A percentile compares a stretch with the other conserved stretches of the same genome.
phyloP scores from a whole-genome alignment of 1,284 basidiomycete genomes.

The Irpex sp. region DNA sequence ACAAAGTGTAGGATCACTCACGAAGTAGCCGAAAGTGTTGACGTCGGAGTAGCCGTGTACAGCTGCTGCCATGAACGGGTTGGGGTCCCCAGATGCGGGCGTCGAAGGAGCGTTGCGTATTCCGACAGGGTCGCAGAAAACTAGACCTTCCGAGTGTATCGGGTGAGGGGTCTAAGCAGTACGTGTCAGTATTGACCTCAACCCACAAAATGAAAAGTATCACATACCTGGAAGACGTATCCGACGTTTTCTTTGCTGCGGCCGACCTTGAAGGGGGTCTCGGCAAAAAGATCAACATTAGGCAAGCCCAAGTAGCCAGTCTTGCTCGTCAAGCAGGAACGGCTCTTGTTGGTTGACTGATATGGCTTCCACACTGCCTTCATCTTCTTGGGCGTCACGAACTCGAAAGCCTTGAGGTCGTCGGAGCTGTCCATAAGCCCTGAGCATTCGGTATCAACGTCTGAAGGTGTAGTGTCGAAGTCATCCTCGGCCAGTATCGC shows the following conservation, averaged over 20 bases:
- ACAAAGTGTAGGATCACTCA: not conserved
- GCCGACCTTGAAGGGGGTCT: not conserved
- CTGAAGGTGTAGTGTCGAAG: not conserved
- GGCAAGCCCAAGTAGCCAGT: not conserved
- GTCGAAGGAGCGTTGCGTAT: not conserved
- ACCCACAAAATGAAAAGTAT: not conserved
- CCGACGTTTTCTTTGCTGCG: not conserved
- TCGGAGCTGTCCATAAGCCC: not conserved
- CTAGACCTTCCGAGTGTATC: not conserved
- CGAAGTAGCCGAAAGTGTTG: not conserved
- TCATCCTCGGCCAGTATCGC: not conserved
- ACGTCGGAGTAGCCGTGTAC: not conserved
- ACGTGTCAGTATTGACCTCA: not conserved
- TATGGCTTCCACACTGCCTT: not conserved
- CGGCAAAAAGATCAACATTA: not conserved
- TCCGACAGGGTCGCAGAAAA: not conserved
- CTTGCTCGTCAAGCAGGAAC: not conserved
- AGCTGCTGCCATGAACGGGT: not conserved
- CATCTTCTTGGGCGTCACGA: not conserved
- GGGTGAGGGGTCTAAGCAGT: not conserved
- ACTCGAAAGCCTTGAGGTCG: not conserved
- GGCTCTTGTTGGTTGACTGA: not conserved
- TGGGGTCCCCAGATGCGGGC: not conserved
- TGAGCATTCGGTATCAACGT: not conserved
- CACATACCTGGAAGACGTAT: not conserved